phyloP scores from a whole-genome alignment of 2,329 filamentous ascomycete genomes.

The Fusarium redolens region DNA sequence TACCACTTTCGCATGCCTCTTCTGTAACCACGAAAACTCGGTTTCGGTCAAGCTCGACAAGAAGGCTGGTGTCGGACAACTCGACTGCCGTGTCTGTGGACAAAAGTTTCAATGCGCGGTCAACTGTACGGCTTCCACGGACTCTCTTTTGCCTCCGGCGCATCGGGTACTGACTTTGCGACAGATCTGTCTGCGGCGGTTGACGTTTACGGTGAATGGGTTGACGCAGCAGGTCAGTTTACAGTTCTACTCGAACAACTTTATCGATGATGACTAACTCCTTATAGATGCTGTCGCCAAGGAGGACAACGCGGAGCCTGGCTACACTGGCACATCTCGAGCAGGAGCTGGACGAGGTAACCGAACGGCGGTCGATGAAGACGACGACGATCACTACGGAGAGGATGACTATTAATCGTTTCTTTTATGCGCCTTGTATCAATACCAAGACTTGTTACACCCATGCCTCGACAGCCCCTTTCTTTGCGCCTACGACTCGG shows the following conservation, averaged over 20 bases:
- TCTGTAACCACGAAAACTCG: slow-evolving; percentile 97
- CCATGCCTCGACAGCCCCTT: slow-evolving; percentile 21
- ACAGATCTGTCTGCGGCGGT: slow-evolving; percentile 88
- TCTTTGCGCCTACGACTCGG: slow-evolving; percentile 20
- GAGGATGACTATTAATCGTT: slow-evolving; percentile 63
- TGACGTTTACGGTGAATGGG: slow-evolving; percentile 98
- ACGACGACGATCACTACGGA: slow-evolving; percentile 66
- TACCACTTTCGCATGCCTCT: slow-evolving; percentile 93
- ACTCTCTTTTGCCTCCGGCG: slow-evolving; percentile 1
- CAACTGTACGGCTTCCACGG: slow-evolving; percentile 73
- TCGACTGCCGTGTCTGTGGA: slow-evolving; percentile 92
- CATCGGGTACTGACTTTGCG: slow-evolving; percentile 29
- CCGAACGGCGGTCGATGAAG: slow-evolving; percentile 52
- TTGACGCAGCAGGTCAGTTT: slow-evolving; percentile 78
- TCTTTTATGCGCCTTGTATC: slow-evolving; percentile 34
- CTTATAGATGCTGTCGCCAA: slow-evolving; percentile 63
- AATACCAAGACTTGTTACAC: slow-evolving; percentile 36
- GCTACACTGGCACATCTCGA: slow-evolving; percentile 46
- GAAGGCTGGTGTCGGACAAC: slow-evolving; percentile 85
- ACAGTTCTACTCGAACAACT: neutral
- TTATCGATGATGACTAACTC: slow-evolving; percentile 21
- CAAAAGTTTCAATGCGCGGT: slow-evolving; percentile 93
- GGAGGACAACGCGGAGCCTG: slow-evolving; percentile 50
- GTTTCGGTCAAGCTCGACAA: slow-evolving; percentile 93
- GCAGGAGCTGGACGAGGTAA: slow-evolving; percentile 40